Conservation (phyloP, 129 eudicot species). For the Pseudognaphalium luteoalbum region DNA sequence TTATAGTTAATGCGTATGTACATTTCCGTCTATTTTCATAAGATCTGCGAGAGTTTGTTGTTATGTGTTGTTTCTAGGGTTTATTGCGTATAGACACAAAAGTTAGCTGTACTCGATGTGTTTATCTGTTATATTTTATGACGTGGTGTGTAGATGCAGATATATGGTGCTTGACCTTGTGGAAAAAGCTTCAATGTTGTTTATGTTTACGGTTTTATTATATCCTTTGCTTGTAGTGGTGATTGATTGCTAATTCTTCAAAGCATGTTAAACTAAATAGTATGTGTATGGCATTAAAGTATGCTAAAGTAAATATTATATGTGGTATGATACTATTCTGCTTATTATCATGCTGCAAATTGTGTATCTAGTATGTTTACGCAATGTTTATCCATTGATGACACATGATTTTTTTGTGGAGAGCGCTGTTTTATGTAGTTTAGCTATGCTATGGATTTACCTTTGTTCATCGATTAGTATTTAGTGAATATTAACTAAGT, state of each 20-base stretch:
- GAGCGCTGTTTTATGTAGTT: neutral
- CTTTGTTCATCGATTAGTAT: neutral
- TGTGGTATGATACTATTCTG: too few relatives aligned
- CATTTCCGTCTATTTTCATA: neutral
- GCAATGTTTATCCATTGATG: too few relatives aligned
- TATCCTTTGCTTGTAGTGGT: neutral
- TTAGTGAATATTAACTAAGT: neutral
- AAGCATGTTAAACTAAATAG: neutral
- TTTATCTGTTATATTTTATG: neutral
- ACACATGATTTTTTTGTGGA: neutral
- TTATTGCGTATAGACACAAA: neutral
- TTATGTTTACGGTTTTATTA: too few relatives aligned
- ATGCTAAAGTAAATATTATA: neutral
- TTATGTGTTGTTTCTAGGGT: neutral
- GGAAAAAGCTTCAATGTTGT: neutral
- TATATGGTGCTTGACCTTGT: neutral
- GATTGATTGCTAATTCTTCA: too few relatives aligned
- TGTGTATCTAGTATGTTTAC: neutral
- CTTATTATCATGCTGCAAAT: neutral
- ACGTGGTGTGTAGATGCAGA: neutral
- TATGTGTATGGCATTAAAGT: neutral
- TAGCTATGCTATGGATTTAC: neutral
- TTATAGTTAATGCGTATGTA: neutral
- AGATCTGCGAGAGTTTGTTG: slow-evolving; percentile 19
- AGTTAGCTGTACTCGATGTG: neutral